phyloP scores from a whole-genome alignment of 305 asterid species.

The Fraxinus sp. region DNA sequence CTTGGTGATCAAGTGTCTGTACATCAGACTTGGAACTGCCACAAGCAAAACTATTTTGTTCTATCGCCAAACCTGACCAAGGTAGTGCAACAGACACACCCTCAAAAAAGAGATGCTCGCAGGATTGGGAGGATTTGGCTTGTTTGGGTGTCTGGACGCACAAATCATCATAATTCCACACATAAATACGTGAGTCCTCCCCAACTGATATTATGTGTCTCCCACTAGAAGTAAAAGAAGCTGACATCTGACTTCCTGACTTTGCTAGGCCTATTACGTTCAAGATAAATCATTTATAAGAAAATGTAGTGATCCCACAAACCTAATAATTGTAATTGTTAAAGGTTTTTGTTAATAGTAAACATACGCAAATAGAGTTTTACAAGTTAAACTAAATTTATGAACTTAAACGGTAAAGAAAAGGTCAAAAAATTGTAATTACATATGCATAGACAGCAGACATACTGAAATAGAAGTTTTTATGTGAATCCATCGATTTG shows the following conservation, averaged over 20 bases:
- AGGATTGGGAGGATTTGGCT: constrained; percentile 58
- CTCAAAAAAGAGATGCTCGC: constrained; percentile 56
- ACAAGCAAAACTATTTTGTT: background rate
- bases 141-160: constrained; percentile 42
- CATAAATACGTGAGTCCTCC: constrained; percentile 61
- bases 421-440: background rate
- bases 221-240: constrained; percentile 60
- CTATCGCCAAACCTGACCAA: constrained; percentile 40
- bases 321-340: background rate
- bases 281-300: background rate
- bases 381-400: background rate
- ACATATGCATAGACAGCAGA: background rate
- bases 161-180: constrained; percentile 62
- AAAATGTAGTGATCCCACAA: background rate
- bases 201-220: constrained; percentile 72
- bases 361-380: background rate
- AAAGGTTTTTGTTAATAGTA: background rate
- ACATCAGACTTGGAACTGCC: constrained; percentile 14
- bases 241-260: constrained; percentile 67
- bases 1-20: constrained; percentile 20
- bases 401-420: too few relatives aligned
- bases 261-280: constrained; percentile 50
- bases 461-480: background rate
- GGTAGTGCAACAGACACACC: constrained; percentile 62
- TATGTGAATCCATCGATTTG: background rate